Evolutionary conservation across 2,329 filamentous ascomycete genomes (phyloP).

Genomic region (Colletotrichum filicis): DNA sequence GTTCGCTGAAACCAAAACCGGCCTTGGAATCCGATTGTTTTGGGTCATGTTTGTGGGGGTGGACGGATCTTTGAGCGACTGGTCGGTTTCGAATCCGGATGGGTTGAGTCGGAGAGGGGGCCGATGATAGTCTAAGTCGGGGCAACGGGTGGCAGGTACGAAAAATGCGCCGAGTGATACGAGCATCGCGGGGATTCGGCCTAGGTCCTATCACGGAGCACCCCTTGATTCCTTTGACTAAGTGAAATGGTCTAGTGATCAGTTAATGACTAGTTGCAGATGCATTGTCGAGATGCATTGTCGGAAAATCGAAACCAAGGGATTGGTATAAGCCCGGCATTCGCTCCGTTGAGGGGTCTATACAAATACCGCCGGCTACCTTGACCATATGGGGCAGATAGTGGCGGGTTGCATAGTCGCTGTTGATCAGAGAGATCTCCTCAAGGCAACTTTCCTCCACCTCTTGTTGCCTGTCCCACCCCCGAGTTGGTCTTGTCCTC

Average conservation of each 20-base stretch:
- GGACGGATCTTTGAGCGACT: not conserved
- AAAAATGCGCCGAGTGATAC: not conserved
- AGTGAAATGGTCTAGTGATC: too few relatives aligned
- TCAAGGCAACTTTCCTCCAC: constrained; percentile 70
- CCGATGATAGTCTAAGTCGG: constrained; percentile 1
- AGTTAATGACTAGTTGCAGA: not conserved
- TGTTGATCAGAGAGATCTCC: not conserved
- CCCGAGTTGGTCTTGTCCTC: constrained; percentile 72
- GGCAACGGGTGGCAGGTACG: too few relatives aligned
- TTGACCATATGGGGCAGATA: not conserved
- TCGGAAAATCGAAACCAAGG: not conserved
- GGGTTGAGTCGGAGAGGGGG: constrained; percentile 4
- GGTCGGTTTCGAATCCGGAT: constrained; percentile 24
- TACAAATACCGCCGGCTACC: not conserved
- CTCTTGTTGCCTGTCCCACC: constrained; percentile 70
- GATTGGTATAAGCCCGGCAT: not conserved
- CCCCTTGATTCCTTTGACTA: not conserved
- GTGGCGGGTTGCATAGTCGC: not conserved
- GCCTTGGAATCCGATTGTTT: constrained; percentile 11
- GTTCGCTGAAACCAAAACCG: constrained; percentile 7
- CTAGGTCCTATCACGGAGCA: not conserved
- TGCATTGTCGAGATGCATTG: not conserved
- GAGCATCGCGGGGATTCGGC: not conserved
- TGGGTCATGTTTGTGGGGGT: constrained; percentile 4
- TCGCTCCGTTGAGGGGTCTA: not conserved